Evolutionary conservation across 257 asterid genomes (phyloP).

Genomic region (Apocynum venetum): DNA sequence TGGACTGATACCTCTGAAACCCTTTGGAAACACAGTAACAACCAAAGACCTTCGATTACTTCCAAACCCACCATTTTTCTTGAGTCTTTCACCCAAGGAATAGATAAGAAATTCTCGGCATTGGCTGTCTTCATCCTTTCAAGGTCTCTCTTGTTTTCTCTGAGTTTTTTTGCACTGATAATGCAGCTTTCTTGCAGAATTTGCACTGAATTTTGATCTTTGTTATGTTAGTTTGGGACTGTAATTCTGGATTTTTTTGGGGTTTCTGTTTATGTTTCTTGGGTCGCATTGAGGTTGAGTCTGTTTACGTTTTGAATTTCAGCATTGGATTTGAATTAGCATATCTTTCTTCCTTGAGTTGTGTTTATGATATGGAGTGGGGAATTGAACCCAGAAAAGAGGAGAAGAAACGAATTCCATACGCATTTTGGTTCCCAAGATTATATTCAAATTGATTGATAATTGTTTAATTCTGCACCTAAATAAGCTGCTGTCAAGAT

Average conservation of each 20-base stretch:
- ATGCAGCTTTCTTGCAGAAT: background rate
- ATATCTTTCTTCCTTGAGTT: background rate
- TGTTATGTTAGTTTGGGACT: background rate
- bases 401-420: background rate
- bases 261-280: background rate
- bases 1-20: background rate
- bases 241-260: background rate
- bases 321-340: background rate
- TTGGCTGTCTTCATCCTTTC: background rate
- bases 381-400: background rate
- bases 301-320: conserved; percentile 2
- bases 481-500: background rate
- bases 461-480: background rate
- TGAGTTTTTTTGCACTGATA: background rate
- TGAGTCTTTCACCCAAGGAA: background rate
- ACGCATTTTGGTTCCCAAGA: background rate
- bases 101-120: background rate
- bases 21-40: background rate
- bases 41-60: background rate
- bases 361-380: background rate
- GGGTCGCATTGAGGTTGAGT: background rate
- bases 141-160: conserved; percentile 1
- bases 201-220: background rate
- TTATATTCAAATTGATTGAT: background rate
- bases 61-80: background rate